Conservation (phyloP, 2,329 filamentous ascomycete genomes). For the Talaromyces albobiverticillius region DNA sequence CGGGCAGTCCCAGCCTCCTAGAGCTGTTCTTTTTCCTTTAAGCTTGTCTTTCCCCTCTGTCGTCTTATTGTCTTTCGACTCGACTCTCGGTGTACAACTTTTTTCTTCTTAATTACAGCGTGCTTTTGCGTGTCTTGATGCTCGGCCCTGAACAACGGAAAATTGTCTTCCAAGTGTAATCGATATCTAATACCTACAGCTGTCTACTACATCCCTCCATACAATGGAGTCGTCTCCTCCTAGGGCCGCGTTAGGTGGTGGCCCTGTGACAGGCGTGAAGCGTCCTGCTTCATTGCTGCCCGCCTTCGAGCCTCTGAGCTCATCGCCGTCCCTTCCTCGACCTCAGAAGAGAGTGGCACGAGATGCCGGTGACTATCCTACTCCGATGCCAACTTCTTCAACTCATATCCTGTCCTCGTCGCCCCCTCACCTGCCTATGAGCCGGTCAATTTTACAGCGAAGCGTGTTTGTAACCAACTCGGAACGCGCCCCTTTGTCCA, state of each 20-base stretch:
- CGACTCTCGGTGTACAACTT: not conserved
- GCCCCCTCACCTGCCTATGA: slow-evolving; percentile 57
- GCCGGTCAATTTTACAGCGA: slow-evolving; percentile 58
- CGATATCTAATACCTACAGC: not conserved
- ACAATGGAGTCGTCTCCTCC: slow-evolving; percentile 42
- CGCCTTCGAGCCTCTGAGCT: slow-evolving; percentile 49
- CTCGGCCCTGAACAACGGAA: not conserved
- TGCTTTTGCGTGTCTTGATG: not conserved
- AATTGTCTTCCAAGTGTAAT: not conserved
- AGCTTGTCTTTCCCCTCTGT: not conserved
- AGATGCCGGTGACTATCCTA: slow-evolving; percentile 66
- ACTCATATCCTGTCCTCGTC: slow-evolving; percentile 88
- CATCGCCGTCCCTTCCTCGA: slow-evolving; percentile 48
- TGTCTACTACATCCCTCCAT: not conserved
- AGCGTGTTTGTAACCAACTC: slow-evolving; percentile 56
- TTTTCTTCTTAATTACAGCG: not conserved
- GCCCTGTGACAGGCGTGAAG: slow-evolving; percentile 41
- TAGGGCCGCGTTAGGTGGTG: slow-evolving; percentile 27
- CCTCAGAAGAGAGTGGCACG: slow-evolving; percentile 46
- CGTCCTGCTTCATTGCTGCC: slow-evolving; percentile 48
- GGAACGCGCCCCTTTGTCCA: slow-evolving; percentile 78
- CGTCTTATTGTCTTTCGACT: not conserved
- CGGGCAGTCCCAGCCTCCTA: slow-evolving; percentile 12
- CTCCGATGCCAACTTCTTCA: slow-evolving; percentile 88
- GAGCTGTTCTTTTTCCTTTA: slow-evolving; percentile 5